Base-by-base conservation (phyloP, 257 asterid species). In the Vinca minor region DNA sequence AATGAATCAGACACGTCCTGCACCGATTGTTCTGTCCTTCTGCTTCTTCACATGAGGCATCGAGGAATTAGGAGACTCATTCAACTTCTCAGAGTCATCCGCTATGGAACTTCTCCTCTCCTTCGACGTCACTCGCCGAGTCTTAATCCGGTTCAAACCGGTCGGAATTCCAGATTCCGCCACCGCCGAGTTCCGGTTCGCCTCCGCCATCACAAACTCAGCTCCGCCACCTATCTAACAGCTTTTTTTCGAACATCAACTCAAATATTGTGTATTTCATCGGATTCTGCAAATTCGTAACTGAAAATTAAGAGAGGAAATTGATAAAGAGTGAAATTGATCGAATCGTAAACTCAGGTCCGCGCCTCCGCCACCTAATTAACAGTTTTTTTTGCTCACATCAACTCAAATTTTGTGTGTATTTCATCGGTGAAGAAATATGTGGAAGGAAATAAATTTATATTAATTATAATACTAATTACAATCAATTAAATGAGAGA, bases 121-220 rank as follows among this genome's bases (percentile, higher is more conserved):
- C 74, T 78, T 75, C 1, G 77, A 15, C 41, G 50, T 73, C 52
- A 62, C 71, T 31, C 76, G 63, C 44, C 95, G 83, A 74, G 95
- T 92, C 79, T 73, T 92, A 59, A 92, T 88, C 80, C 96, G 86
- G 84, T 89, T 92, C 87, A 92, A 82, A 6, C 98, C 91, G 71
- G 76, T 78, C 76, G 96, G 98, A 76, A 92, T 83, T 53, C 83
- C 93, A 49, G 67, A 69, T 55, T 82, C 96, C 67, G 79, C n/a
- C n/a, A n/a, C n/a, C 68, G 48, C 17, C 59, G 78, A 62, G 41
- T 70, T 76, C 60, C 89, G 82, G 29, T 79, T 73, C 63, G 73
- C 75, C 58, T 84, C 96, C 76, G 88, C 79, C 94, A 84, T 88
- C 50, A 55, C 57, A 11, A 61, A 68, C 66, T 50, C 49, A 62